phyloP scores from a whole-genome alignment of 768 basidiomycete species.

The Termitomyces sp. region DNA sequence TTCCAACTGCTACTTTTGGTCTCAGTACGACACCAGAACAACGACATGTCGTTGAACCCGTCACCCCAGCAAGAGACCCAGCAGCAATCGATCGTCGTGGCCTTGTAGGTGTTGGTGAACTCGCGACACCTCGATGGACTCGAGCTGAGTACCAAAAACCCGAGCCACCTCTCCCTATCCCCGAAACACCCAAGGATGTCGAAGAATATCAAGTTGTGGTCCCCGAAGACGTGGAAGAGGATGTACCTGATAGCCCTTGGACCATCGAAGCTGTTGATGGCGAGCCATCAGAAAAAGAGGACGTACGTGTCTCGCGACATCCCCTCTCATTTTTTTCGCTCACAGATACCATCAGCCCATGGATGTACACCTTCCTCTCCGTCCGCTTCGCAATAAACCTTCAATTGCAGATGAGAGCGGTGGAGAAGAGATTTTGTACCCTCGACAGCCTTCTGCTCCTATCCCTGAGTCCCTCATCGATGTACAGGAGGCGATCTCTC shows the following conservation, averaged over 20 bases:
- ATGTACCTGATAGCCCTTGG: slow-evolving; percentile 80
- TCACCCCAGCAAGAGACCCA: slow-evolving; percentile 75
- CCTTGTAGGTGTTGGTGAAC: slow-evolving; percentile 92
- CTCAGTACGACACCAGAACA: slow-evolving; percentile 63
- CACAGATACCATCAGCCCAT: slow-evolving; percentile 28
- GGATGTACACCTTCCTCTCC: slow-evolving; percentile 41
- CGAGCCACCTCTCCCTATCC: slow-evolving; percentile 25
- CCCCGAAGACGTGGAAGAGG: slow-evolving; percentile 39
- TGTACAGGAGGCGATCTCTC: slow-evolving; percentile 15
- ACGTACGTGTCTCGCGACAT: slow-evolving; percentile 40
- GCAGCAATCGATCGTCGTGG: slow-evolving; percentile 80
- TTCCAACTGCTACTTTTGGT: slow-evolving; percentile 36
- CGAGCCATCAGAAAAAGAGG: slow-evolving; percentile 66
- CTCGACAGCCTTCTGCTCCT: slow-evolving; percentile 46
- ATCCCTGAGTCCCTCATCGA: slow-evolving; percentile 24
- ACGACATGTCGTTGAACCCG: slow-evolving; percentile 43
- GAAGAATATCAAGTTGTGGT: slow-evolving; percentile 41
- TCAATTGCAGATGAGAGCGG: slow-evolving; percentile 83
- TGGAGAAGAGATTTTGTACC: slow-evolving; percentile 87
- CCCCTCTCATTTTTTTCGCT: slow-evolving; percentile 2
- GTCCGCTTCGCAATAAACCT: slow-evolving; percentile 52
- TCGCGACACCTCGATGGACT: slow-evolving; percentile 94
- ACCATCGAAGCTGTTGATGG: slow-evolving; percentile 86
- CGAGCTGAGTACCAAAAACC: slow-evolving; percentile 41
- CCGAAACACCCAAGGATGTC: slow-evolving; percentile 21